phyloP scores from a whole-genome alignment of 306 rosid genomes.

The Fragaria iinumae region DNA sequence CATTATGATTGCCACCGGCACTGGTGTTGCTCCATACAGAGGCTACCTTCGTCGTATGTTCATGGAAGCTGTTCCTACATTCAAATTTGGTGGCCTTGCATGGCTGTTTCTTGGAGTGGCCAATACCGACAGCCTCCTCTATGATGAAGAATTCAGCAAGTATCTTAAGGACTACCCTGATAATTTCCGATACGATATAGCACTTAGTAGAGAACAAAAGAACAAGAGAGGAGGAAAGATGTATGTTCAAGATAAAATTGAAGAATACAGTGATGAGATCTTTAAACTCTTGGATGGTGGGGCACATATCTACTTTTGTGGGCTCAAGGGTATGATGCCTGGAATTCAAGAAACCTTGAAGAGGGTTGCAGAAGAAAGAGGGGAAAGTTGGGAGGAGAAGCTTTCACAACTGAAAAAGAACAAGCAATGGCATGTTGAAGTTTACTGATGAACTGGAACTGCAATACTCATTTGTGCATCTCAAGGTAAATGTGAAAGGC shows the following conservation, averaged over 20 bases:
- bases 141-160: constrained; percentile 81
- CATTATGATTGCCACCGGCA: constrained; percentile 95
- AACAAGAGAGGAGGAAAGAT: constrained; percentile 87
- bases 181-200: constrained; percentile 71
- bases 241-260: constrained; percentile 98
- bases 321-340: constrained; percentile 98
- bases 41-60: constrained; percentile 98
- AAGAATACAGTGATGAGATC: constrained; percentile 87
- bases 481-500: neutral
- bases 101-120: constrained; percentile 99
- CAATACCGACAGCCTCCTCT: constrained; percentile 76
- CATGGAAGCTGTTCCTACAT: constrained; percentile 78
- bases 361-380: constrained; percentile 82
- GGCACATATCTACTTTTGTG: constrained; percentile 96
- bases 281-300: constrained; percentile 78
- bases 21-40: constrained; percentile 93
- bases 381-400: constrained; percentile 91
- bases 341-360: constrained; percentile 94
- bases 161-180: constrained; percentile 77
- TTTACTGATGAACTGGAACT: constrained; percentile 49
- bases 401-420: constrained; percentile 89
- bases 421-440: constrained; percentile 99
- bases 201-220: constrained; percentile 91
- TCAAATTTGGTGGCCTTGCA: constrained; percentile 88
- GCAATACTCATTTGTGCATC: constrained; percentile 9